phyloP scores from a whole-genome alignment of 371 early-diverging fungal species.

The Umbelopsis sp. region DNA sequence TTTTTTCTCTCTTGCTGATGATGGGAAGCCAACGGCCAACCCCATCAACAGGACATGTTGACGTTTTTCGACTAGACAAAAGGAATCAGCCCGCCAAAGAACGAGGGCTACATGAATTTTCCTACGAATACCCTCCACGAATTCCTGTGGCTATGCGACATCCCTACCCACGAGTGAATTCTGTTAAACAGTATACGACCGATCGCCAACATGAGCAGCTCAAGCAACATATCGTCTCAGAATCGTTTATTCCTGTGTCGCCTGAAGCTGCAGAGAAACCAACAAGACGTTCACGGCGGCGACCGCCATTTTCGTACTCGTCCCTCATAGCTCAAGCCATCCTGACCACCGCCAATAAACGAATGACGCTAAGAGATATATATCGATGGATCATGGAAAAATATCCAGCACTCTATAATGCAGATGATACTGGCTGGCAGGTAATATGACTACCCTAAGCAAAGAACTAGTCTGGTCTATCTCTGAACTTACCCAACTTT shows the following conservation, averaged over 20 bases:
- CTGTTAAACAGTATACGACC: conserved; percentile 43
- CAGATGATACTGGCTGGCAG: conserved; percentile 74
- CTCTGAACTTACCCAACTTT: no score
- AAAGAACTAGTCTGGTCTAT: no score
- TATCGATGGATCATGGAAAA: conserved; percentile 73
- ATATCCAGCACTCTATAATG: conserved; percentile 73
- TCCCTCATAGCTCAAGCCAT: conserved; percentile 79
- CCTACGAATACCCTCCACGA: conserved; percentile 36
- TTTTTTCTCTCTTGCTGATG: not conserved
- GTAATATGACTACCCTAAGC: conserved; percentile 23
- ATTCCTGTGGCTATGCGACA: conserved; percentile 50
- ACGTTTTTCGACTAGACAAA: conserved; percentile 7
- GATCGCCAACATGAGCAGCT: conserved; percentile 49
- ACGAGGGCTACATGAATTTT: not conserved
- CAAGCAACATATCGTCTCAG: conserved; percentile 49
- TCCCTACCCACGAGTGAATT: conserved; percentile 35
- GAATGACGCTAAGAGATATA: conserved; percentile 72
- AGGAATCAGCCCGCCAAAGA: not conserved
- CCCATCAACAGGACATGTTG: not conserved
- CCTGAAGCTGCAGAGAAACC: conserved; percentile 44
- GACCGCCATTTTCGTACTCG: conserved; percentile 80
- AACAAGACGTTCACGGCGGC: conserved; percentile 52
- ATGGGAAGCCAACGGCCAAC: not conserved
- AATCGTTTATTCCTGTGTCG: conserved; percentile 52
- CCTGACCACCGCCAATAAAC: conserved; percentile 51